A percentile compares a stretch with the other conserved stretches of the same genome.
Evolutionary conservation across 257 asterid genomes (phyloP).

Genomic region (Marsdenia floribunda): DNA sequence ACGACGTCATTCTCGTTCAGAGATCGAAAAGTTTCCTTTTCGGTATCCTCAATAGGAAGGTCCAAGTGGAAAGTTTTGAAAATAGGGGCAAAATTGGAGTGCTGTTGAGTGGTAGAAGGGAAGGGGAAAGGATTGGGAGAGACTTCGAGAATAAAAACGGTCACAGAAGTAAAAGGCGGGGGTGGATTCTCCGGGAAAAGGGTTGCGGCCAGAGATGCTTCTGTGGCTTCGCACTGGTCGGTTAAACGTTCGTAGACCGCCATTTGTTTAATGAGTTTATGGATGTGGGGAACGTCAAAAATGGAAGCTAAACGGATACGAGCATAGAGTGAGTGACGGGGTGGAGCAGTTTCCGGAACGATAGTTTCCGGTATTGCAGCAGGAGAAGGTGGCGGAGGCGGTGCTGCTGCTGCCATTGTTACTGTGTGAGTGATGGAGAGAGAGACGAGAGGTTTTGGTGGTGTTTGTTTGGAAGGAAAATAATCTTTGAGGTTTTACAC

Average conservation of each 20-base stretch:
- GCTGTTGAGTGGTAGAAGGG: not conserved
- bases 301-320: constrained; percentile 38
- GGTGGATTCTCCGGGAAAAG: constrained; percentile 29
- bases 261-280: constrained; percentile 46
- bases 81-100: constrained; percentile 24
- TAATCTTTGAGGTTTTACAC: not conserved
- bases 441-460: not conserved
- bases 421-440: not conserved
- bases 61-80: constrained; percentile 41
- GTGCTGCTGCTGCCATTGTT: constrained; percentile 43
- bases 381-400: constrained; percentile 34
- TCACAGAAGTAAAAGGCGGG: constrained; percentile 38
- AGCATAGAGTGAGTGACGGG: constrained; percentile 24
- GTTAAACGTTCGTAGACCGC: constrained; percentile 42
- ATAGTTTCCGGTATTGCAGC: constrained; percentile 17
- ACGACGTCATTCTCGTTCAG: constrained; percentile 28
- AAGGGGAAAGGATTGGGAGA: constrained; percentile 30
- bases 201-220: constrained; percentile 36
- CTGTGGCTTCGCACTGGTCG: constrained; percentile 37
- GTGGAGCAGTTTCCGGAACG: constrained; percentile 6
- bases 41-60: constrained; percentile 61
- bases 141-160: constrained; percentile 46
- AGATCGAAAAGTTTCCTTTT: constrained; percentile 42
- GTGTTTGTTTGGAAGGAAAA: not conserved
- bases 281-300: constrained; percentile 38